Conservation (phyloP, 2,329 filamentous ascomycete genomes). For the Cordyceps fumosorosea region DNA sequence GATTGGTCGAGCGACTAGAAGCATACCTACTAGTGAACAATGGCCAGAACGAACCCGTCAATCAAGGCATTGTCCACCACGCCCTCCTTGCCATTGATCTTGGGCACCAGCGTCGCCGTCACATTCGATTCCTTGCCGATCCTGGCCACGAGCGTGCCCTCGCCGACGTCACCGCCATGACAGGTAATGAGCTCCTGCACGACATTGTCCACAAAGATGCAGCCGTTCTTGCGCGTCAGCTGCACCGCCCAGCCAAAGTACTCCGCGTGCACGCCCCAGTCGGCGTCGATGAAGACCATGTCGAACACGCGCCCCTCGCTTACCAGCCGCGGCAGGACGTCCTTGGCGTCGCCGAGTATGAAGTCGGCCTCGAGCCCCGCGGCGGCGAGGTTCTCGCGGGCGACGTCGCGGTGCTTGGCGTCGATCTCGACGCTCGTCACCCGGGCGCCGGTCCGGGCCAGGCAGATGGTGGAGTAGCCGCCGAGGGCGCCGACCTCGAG, state of each 20-base stretch:
- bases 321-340: conserved; percentile 30
- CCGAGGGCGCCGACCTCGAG: conserved; percentile 52
- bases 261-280: conserved; percentile 41
- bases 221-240: conserved; percentile 32
- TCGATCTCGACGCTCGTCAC: conserved; percentile 47
- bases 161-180: not conserved
- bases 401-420: conserved; percentile 37
- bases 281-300: conserved; percentile 48
- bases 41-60: conserved; percentile 1
- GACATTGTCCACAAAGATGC: conserved; percentile 45
- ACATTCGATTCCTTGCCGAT: conserved; percentile 14
- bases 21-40: not conserved
- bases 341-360: conserved; percentile 36
- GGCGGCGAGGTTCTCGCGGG: conserved; percentile 33
- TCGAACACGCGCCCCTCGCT: conserved; percentile 39
- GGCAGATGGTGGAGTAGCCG: conserved; percentile 48
- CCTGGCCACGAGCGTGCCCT: conserved; percentile 14
- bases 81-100: not conserved
- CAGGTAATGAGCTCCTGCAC: conserved; percentile 22
- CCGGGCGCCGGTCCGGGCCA: conserved; percentile 33
- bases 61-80: not conserved
- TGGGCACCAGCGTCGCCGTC: conserved; percentile 3
- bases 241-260: conserved; percentile 41
- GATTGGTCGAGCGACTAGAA: too few relatives aligned
- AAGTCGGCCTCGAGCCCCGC: conserved; percentile 39